Base-by-base conservation (phyloP, 2,329 filamentous ascomycete genomes). In the Cercospora sp. region DNA sequence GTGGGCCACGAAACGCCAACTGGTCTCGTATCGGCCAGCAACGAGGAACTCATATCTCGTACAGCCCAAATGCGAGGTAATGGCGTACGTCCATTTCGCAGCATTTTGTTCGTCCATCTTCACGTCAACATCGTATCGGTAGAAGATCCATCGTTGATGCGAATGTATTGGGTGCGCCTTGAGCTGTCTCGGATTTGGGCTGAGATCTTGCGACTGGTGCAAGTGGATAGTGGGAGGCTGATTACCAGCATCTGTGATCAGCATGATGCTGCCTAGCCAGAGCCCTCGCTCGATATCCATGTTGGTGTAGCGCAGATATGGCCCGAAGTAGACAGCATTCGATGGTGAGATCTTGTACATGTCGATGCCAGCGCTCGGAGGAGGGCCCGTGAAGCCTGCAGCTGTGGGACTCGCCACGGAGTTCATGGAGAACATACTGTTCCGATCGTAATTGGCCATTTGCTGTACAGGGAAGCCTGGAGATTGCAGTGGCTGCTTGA, bases 31-130 rank as follows among this genome's bases (percentile, higher is more conserved):
- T 67, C 92, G 90, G 6, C 94, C 94, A 21, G 95, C 95, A 18
- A 99, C 92, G 21, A 97, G 86, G 79, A 99, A 99, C 77, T 99
- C 95, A 79, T 98, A 99, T 28, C 95, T 88, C n/a, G 95, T 98
- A 81, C 95, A 99, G 37, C 95, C 95, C 21, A 98, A 85, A 76
- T 98, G 94, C 1, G 95, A 98, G 0, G 95, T 99, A 62, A 99
- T 94, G 1, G 95, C 95, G 77, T 99, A 99, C 0, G 95, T 99
- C 95, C 95, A 99, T 77, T 95, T 91, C 0, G 93, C 91, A 32
- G 88, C 86, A 28, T 85, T 86, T 16, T 84, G 78, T 16, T 98
- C 94, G 37, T 91, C 89, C 95, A 99, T 99, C 69, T 88, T 89
- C 58, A 99, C 81, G 70, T 97, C 92, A 66, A 98, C 81, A 70